Conservation (phyloP, 2,329 filamentous ascomycete species). For the Coleophoma cylindrospora region DNA sequence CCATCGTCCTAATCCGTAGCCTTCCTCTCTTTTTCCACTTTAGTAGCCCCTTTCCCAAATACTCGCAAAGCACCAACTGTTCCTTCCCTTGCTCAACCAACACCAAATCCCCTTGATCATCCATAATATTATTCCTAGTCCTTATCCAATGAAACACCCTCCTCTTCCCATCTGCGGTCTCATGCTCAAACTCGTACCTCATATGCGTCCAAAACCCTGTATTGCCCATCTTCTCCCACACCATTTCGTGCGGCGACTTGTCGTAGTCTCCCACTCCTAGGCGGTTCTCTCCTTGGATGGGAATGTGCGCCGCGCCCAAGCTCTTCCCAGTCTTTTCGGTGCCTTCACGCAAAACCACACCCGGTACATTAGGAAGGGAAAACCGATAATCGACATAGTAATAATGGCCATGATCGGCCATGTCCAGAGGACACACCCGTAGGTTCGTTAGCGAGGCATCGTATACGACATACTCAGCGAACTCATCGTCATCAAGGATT, state of each 20-base stretch:
- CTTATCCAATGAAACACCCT: slow-evolving; percentile 16
- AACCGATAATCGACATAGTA: slow-evolving; percentile 18
- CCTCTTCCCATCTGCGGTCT: slow-evolving; percentile 4
- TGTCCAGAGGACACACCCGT: slow-evolving; percentile 15
- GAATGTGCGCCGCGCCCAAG: slow-evolving; percentile 15
- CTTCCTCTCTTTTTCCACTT: slow-evolving; percentile 21
- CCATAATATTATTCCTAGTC: slow-evolving; percentile 17
- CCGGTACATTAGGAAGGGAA: slow-evolving; percentile 13
- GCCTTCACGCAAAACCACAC: slow-evolving; percentile 13
- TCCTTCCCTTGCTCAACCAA: slow-evolving; percentile 16
- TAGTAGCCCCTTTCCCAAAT: slow-evolving; percentile 15
- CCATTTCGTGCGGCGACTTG: slow-evolving; percentile 5
- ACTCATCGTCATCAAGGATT: slow-evolving; percentile 12
- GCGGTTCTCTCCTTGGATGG: slow-evolving; percentile 10
- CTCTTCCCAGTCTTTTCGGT: slow-evolving; percentile 14
- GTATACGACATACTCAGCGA: slow-evolving; percentile 15
- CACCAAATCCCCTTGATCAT: slow-evolving; percentile 20
- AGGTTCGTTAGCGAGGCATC: slow-evolving; percentile 19
- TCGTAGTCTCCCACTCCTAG: slow-evolving; percentile 16
- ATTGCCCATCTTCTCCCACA: slow-evolving; percentile 16
- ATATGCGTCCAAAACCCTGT: slow-evolving; percentile 20
- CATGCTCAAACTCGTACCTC: slow-evolving; percentile 15
- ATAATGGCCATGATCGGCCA: slow-evolving; percentile 10
- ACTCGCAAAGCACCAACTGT: slow-evolving; percentile 13
- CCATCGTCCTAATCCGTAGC: slow-evolving; percentile 10